phyloP scores from a whole-genome alignment of 805 yeast species.

The Candida krabiensis region DNA sequence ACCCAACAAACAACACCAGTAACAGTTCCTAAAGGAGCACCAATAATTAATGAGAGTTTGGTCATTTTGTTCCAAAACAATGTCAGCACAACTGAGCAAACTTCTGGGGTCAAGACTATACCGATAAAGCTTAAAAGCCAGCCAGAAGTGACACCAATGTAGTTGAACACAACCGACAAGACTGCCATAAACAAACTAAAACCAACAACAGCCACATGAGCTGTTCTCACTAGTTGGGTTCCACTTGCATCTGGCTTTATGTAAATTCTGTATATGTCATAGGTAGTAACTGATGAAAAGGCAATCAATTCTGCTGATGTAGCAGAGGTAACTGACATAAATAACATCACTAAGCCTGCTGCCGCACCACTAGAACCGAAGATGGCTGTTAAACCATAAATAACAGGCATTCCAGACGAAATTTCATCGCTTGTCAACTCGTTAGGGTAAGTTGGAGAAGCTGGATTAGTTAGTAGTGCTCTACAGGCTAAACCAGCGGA shows the following conservation, averaged over 20 bases:
- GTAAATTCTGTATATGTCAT: conserved; percentile 41
- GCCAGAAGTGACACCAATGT: conserved; percentile 41
- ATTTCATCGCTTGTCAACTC: conserved; percentile 38
- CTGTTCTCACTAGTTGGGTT: conserved; percentile 33
- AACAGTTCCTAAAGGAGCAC: conserved; percentile 52
- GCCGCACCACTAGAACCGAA: conserved; percentile 44
- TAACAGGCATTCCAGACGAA: conserved; percentile 38
- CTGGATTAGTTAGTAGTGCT: conserved; percentile 29
- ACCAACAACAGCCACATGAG: conserved; percentile 34
- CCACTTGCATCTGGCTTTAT: conserved; percentile 41
- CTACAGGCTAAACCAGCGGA: conserved; percentile 16
- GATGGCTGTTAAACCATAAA: conserved; percentile 34
- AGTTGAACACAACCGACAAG: conserved; percentile 39
- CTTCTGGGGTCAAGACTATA: conserved; percentile 40
- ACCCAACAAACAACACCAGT: conserved; percentile 51
- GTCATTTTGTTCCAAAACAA: conserved; percentile 38
- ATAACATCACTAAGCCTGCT: conserved; percentile 39
- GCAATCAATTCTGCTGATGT: conserved; percentile 44
- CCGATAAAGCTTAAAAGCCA: conserved; percentile 43
- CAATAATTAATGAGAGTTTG: conserved; percentile 29
- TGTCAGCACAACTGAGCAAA: conserved; percentile 33
- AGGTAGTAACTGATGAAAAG: conserved; percentile 39
- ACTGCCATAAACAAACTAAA: conserved; percentile 46
- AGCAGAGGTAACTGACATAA: conserved; percentile 45
- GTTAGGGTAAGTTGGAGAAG: conserved; percentile 42